Percentiles rank a stretch among this genome's conserved stretches.
phyloP scores from a whole-genome alignment of 2,329 filamentous ascomycete species.

The Akanthomyces muscarius region DNA sequence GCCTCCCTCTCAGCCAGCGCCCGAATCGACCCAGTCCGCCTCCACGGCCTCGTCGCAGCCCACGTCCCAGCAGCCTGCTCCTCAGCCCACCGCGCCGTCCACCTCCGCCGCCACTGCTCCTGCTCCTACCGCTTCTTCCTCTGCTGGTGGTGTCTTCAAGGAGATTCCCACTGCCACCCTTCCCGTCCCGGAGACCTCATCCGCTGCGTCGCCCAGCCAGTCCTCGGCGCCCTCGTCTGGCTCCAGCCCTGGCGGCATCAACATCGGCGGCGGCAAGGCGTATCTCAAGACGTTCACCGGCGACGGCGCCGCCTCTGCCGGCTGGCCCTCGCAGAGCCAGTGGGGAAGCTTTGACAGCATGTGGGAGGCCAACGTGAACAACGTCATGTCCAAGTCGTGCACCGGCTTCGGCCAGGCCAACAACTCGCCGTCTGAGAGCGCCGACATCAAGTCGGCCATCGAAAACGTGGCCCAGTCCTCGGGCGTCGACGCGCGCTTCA shows the following conservation, averaged over 20 bases:
- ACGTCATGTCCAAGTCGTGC: conserved; percentile 22
- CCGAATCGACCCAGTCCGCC: background rate
- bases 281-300: conserved; percentile 26
- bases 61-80: background rate
- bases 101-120: background rate
- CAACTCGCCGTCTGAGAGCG: conserved; percentile 22
- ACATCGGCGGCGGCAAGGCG: conserved; percentile 25
- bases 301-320: conserved; percentile 25
- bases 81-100: background rate
- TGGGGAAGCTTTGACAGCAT: conserved; percentile 29
- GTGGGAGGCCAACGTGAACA: conserved; percentile 23
- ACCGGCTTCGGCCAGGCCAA: conserved; percentile 14
- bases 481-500: conserved; percentile 37
- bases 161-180: background rate
- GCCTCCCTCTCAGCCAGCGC: background rate
- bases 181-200: background rate
- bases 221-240: background rate
- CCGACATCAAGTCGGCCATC: conserved; percentile 31
- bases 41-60: background rate
- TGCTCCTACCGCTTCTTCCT: background rate
- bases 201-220: background rate
- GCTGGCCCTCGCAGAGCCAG: conserved; percentile 27
- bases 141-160: conserved; percentile 1
- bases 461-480: conserved; percentile 26
- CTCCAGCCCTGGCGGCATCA: conserved; percentile 16